Evolutionary conservation across 805 yeast species (phyloP).

Genomic region (Teunomyces tritomae): DNA sequence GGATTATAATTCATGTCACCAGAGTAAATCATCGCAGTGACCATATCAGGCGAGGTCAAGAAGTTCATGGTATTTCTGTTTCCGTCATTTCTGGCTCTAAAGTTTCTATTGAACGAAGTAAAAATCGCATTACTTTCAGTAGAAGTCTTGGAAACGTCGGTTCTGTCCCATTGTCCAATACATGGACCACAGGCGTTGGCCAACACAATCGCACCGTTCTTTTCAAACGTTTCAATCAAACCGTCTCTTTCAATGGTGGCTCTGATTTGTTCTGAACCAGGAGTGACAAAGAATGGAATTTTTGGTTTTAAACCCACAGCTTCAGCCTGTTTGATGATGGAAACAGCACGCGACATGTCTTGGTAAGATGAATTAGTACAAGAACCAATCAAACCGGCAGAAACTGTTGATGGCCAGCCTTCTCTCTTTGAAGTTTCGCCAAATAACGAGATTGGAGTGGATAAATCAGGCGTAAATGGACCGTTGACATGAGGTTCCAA

Average conservation of each 20-base stretch:
- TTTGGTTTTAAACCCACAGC: slow-evolving; percentile 87
- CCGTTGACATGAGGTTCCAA: slow-evolving; percentile 97
- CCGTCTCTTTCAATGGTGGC: slow-evolving; percentile 98
- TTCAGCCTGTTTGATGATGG: slow-evolving; percentile 88
- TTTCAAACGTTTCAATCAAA: slow-evolving; percentile 79
- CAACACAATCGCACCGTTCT: slow-evolving; percentile 89
- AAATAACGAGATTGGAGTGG: slow-evolving; percentile 89
- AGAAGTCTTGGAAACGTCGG: slow-evolving; percentile 63
- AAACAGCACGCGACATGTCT: slow-evolving; percentile 96
- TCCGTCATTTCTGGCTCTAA: slow-evolving; percentile 97
- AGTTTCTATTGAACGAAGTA: slow-evolving; percentile 96
- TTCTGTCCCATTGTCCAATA: slow-evolving; percentile 99
- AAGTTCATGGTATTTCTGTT: slow-evolving; percentile 97
- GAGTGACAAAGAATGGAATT: slow-evolving; percentile 87
- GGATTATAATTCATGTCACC: slow-evolving; percentile 95
- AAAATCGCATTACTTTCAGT: slow-evolving; percentile 82
- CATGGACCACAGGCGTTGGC: slow-evolving; percentile 99
- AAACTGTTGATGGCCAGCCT: slow-evolving; percentile 90
- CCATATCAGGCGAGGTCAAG: slow-evolving; percentile 97
- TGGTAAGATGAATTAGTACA: slow-evolving; percentile 98
- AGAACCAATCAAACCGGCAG: slow-evolving; percentile 95
- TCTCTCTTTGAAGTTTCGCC: slow-evolving; percentile 79
- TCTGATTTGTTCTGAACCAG: slow-evolving; percentile 98
- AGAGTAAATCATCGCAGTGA: slow-evolving; percentile 93
- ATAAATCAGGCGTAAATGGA: slow-evolving; percentile 97